Percentiles rank a stretch among this genome's conserved stretches.
phyloP scores from a whole-genome alignment of 2,329 filamentous ascomycete genomes.

The Arthroderma sp. region DNA sequence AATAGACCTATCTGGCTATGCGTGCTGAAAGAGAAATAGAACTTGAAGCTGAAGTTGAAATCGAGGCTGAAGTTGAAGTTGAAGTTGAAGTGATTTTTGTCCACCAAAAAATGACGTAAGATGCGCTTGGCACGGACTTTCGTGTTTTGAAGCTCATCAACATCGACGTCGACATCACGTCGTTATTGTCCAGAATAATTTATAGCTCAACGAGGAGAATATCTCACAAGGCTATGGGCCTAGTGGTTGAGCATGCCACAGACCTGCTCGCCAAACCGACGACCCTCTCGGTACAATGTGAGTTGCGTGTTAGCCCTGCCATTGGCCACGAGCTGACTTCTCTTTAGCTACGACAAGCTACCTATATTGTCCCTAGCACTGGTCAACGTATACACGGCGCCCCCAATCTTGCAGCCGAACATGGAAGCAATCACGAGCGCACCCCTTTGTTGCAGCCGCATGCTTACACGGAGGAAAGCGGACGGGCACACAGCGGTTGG shows the following conservation, averaged over 20 bases:
- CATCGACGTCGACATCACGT: background rate
- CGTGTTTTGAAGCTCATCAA: background rate
- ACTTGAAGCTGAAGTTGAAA: no score
- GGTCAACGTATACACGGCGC: constrained; percentile 71
- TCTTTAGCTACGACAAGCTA: constrained; percentile 61
- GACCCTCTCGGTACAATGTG: background rate
- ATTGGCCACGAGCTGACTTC: background rate
- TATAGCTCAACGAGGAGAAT: background rate
- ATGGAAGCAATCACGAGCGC: constrained; percentile 42
- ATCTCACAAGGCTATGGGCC: background rate
- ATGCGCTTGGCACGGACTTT: background rate
- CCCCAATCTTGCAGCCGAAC: constrained; percentile 59
- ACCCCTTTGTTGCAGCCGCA: constrained; percentile 25
- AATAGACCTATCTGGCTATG: no score
- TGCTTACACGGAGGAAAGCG: constrained; percentile 8
- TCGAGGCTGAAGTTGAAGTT: no score
- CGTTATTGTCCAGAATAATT: no score
- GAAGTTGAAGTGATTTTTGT: background rate
- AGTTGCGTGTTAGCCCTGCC: background rate
- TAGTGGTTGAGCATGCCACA: background rate
- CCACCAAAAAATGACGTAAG: no score
- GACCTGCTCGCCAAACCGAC: background rate
- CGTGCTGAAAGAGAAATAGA: background rate
- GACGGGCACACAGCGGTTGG: constrained; percentile 14
- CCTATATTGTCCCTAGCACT: constrained; percentile 74